Base-by-base conservation (phyloP, 1,284 basidiomycete genomes). In the Jaminaea rosea region DNA sequence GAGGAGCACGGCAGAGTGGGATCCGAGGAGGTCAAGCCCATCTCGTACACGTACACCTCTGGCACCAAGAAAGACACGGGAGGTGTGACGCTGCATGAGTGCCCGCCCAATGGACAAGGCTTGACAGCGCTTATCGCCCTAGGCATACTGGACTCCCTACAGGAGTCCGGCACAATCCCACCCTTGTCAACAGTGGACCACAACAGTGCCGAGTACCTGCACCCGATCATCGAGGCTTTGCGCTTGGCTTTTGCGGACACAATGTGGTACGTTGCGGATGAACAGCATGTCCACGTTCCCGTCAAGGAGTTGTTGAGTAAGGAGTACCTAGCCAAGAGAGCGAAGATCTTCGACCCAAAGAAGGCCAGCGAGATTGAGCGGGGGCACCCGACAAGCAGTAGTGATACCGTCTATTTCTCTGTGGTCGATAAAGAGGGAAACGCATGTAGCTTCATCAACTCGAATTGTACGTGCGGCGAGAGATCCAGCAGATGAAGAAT, bases 61-160 rank as follows among this genome's bases (percentile, higher is more conserved):
- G 10, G 68, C 75, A 44, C 52, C 69, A n/a, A 85, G 87, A 57
- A 84, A 88, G 78, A 86, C 58, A n/a, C n/a, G n/a, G n/a, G n/a
- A n/a, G 66, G 80, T 52, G 59, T 67, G 26, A 61, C 50, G 17
- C 44, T 57, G 36, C 46, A 67, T 54, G 67, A 89, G 84, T 93
- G 89, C 65, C 90, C 90, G 5, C 90, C 90, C 0, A 94, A 93
- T 71, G 90, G 92, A 13, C 91, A 96, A 81, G 92, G 87, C 75
- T 81, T 97, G n/a, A 90, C 89, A 1, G 88, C 92, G 0, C 80
- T 97, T 9, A 78, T 97, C 44, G 89, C 91, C 4, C 79, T 97
- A 7, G 93, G 92, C 1, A 89, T 98, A 51, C 77, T 98, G 41
- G 92, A 97, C 65, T 82, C 81, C 26, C 80, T 93, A 21, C 85